These are phyloP conservation scores for Calonectria pteridis DNA, from an alignment of 2,329 filamentous ascomycete species.

Conservation along the genomic window DNA sequence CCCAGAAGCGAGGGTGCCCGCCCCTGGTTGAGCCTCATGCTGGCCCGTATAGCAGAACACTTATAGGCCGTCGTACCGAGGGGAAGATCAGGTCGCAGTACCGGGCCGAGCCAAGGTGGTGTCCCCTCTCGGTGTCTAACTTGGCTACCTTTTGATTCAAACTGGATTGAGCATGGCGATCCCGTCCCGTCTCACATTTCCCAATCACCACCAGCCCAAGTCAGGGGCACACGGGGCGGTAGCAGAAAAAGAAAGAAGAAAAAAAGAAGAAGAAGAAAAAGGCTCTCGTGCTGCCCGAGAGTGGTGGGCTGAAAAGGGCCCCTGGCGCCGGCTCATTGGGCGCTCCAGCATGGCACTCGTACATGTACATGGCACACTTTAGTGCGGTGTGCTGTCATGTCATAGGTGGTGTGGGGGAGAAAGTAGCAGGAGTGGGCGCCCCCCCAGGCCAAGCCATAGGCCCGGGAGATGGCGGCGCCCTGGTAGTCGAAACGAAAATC, in stretches of 20 bases:
- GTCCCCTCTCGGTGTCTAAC: background rate
- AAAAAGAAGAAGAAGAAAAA: background rate
- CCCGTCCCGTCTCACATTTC: background rate
- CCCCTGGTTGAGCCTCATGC: background rate
- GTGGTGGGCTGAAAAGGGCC: background rate
- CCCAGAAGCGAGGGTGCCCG: background rate
- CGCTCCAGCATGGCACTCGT: background rate
- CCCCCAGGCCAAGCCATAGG: background rate
- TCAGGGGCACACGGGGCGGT: background rate
- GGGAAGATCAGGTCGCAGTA: background rate
- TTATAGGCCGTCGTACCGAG: background rate
- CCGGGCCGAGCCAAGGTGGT: background rate
- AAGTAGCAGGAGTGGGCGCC: background rate
- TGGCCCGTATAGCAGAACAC: background rate
- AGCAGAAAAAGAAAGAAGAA: background rate
- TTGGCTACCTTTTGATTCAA: background rate
- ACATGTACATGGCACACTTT: slow-evolving; percentile 2
- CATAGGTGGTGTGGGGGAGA: slow-evolving; percentile 6
- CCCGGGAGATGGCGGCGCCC: background rate
- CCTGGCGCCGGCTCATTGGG: background rate
- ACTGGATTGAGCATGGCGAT: background rate
- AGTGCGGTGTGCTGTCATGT: background rate
- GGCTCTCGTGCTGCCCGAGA: background rate
- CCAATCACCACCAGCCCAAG: background rate
- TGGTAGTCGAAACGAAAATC: background rate